Evolutionary conservation across 2,329 filamentous ascomycete genomes (phyloP).

Genomic region (Boeremia exigua): DNA sequence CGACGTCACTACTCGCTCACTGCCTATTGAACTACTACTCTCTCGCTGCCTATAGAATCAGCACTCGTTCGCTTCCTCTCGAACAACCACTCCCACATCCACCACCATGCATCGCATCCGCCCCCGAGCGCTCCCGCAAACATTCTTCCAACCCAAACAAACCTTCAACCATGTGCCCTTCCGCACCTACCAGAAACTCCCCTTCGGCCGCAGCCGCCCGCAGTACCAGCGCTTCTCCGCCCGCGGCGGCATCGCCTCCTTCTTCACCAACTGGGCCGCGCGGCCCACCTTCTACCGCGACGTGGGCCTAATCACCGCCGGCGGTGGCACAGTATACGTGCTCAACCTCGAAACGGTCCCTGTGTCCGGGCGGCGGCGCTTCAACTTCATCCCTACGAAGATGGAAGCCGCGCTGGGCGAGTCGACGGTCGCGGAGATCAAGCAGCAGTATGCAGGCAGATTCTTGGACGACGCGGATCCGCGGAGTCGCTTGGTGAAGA

Average conservation of each 20-base stretch:
- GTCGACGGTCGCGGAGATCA: constrained; percentile 63
- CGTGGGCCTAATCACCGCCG: constrained; percentile 50
- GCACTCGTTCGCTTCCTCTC: neutral
- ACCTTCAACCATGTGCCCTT: constrained; percentile 9
- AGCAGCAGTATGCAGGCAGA: constrained; percentile 59
- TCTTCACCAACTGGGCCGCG: constrained; percentile 49
- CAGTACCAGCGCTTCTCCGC: constrained; percentile 42
- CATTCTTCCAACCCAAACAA: constrained; percentile 7
- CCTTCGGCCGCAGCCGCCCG: constrained; percentile 26
- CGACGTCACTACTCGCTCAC: constrained; percentile 1
- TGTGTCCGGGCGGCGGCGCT: constrained; percentile 72
- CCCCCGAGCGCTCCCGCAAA: constrained; percentile 6
- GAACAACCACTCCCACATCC: neutral
- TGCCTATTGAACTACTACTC: neutral
- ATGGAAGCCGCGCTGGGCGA: constrained; percentile 62
- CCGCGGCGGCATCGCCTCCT: constrained; percentile 23
- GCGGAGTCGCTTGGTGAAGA: constrained; percentile 62
- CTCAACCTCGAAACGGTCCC: constrained; percentile 75
- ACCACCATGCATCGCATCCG: constrained; percentile 29
- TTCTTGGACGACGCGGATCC: constrained; percentile 67
- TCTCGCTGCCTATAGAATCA: neutral
- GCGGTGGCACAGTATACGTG: constrained; percentile 65
- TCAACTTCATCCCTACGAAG: constrained; percentile 70
- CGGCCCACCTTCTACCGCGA: constrained; percentile 57
- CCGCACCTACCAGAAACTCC: constrained; percentile 34